These are phyloP conservation scores for Juglanconis sp. DNA, from an alignment of 2,329 filamentous ascomycete genomes.

Conservation along the genomic window DNA sequence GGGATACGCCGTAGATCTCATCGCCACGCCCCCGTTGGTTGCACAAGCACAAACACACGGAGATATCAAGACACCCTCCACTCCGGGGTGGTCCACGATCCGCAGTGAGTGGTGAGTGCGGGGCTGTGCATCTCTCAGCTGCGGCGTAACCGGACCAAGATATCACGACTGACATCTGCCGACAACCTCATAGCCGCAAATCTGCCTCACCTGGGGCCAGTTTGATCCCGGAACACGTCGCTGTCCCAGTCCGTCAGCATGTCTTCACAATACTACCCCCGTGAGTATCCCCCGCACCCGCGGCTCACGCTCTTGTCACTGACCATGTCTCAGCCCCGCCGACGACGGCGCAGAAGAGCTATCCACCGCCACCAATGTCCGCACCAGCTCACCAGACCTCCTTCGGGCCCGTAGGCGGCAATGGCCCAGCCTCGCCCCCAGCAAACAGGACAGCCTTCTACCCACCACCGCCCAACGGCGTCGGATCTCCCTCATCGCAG, in stretches of 20 bases:
- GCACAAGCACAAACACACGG: background rate
- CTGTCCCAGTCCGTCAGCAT: slow-evolving; percentile 12
- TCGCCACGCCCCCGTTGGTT: background rate
- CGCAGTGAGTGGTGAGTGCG: slow-evolving; percentile 19
- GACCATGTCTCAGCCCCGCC: slow-evolving; percentile 23
- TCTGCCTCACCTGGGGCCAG: background rate
- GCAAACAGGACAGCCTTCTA: slow-evolving; percentile 35
- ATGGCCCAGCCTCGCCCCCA: slow-evolving; percentile 32
- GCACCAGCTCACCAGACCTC: slow-evolving; percentile 34
- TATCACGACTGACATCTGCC: slow-evolving; percentile 3
- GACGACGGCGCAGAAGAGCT: slow-evolving; percentile 26
- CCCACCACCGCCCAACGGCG: slow-evolving; percentile 26
- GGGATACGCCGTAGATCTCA: background rate
- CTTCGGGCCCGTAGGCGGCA: slow-evolving; percentile 23
- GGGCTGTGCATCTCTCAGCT: slow-evolving; percentile 11
- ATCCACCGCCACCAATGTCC: slow-evolving; percentile 35
- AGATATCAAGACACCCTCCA: background rate
- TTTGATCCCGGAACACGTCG: background rate
- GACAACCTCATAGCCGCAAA: background rate
- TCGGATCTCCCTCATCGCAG: slow-evolving; percentile 23
- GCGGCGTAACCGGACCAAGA: slow-evolving; percentile 8
- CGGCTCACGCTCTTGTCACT: background rate
- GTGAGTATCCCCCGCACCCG: slow-evolving; percentile 16
- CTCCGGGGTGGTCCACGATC: background rate
- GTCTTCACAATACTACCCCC: slow-evolving; percentile 25